Conservation (phyloP, 1,284 basidiomycete species). For the Boletus smithii region DNA sequence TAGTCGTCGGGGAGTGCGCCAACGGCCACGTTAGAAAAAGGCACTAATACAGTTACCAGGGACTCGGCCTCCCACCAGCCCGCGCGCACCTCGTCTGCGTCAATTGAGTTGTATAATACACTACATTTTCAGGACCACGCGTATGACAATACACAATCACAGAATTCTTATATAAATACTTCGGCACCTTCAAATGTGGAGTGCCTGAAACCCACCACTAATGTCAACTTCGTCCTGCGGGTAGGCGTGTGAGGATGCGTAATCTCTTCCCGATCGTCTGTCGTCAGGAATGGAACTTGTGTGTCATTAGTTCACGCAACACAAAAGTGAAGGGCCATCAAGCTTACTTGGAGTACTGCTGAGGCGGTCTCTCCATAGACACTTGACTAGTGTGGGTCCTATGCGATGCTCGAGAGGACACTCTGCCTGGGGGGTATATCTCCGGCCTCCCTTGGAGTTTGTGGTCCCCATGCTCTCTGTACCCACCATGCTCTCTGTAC, state of each 20-base stretch:
- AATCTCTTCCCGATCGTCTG: constrained; percentile 25
- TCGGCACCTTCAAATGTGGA: constrained; percentile 21
- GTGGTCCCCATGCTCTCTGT: constrained; percentile 27
- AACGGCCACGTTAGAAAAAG: constrained; percentile 13
- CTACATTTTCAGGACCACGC: constrained; percentile 1
- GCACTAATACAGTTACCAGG: neutral
- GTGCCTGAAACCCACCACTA: constrained; percentile 20
- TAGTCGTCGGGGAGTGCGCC: constrained; percentile 17
- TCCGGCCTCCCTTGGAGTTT: constrained; percentile 19
- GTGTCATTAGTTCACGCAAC: constrained; percentile 12
- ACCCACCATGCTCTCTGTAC: constrained; percentile 4
- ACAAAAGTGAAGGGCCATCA: neutral
- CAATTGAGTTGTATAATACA: constrained; percentile 2
- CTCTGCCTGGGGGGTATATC: constrained; percentile 21
- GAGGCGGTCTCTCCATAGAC: constrained; percentile 16
- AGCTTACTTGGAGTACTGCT: constrained; percentile 23
- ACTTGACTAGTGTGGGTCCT: constrained; percentile 25
- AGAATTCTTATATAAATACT: constrained; percentile 13
- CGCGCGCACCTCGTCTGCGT: neutral
- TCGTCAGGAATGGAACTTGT: constrained; percentile 28
- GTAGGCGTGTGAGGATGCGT: constrained; percentile 17
- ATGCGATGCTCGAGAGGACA: constrained; percentile 31
- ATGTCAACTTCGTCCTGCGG: constrained; percentile 25
- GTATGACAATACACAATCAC: constrained; percentile 1
- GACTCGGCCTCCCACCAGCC: neutral